phyloP scores from a whole-genome alignment of 2,329 filamentous ascomycete genomes.

The Beauveria sp. region DNA sequence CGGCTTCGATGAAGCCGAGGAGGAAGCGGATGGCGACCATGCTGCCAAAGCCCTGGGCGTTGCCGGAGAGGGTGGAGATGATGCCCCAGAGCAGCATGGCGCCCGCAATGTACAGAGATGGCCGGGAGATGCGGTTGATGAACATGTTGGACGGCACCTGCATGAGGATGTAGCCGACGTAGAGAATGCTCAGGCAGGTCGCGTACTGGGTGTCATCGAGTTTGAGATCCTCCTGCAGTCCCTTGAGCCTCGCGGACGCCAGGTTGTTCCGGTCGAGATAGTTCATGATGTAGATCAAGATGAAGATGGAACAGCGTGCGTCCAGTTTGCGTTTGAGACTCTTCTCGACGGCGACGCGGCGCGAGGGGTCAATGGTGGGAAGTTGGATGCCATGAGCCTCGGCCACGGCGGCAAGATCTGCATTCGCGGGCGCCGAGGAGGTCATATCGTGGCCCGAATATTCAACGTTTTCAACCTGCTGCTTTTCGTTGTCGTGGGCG shows the following conservation, averaged over 20 bases:
- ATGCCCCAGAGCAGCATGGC: constrained; percentile 54
- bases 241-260: constrained; percentile 56
- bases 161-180: constrained; percentile 60
- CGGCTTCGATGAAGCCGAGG: constrained; percentile 55
- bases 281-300: constrained; percentile 69
- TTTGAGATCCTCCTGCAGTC: constrained; percentile 52
- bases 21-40: constrained; percentile 52
- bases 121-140: constrained; percentile 45
- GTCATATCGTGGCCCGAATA: background rate
- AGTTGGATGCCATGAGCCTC: constrained; percentile 1
- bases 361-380: constrained; percentile 31
- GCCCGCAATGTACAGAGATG: constrained; percentile 41
- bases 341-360: constrained; percentile 52
- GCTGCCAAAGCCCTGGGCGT: constrained; percentile 42
- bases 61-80: constrained; percentile 49
- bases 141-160: constrained; percentile 52
- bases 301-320: constrained; percentile 56
- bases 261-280: constrained; percentile 65
- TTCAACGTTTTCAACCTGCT: constrained; percentile 9
- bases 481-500: background rate
- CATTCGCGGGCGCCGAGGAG: background rate
- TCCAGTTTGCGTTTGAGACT: constrained; percentile 65
- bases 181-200: constrained; percentile 56
- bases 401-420: background rate
- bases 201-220: constrained; percentile 53